These are phyloP conservation scores for Coccinonectria pachysandricola DNA, from an alignment of 2,329 filamentous ascomycete species.

Conservation along the genomic window DNA sequence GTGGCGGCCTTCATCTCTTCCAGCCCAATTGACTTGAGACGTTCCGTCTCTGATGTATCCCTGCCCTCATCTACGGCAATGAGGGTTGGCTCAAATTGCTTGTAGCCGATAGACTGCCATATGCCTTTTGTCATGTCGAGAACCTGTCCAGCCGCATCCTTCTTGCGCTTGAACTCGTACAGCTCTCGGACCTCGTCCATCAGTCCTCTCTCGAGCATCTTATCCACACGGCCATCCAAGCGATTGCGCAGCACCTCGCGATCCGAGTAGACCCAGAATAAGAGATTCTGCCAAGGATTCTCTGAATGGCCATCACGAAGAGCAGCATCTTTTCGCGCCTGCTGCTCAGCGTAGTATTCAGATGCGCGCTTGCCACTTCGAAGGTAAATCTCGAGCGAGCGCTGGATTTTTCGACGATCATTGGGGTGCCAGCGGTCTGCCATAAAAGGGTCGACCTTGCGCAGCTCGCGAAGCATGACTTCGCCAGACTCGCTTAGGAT, in stretches of 20 bases:
- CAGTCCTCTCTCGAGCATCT: constrained; percentile 59
- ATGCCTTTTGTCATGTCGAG: constrained; percentile 75
- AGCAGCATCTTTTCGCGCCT: constrained; percentile 25
- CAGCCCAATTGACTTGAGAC: constrained; percentile 48
- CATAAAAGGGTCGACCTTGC: constrained; percentile 79
- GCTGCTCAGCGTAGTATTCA: constrained; percentile 77
- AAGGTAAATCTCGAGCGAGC: constrained; percentile 83
- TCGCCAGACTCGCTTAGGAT: constrained; percentile 65
- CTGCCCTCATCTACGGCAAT: constrained; percentile 28
- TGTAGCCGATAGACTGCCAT: constrained; percentile 95
- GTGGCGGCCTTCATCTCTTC: constrained; percentile 75
- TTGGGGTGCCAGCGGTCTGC: constrained; percentile 90
- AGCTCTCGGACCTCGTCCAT: constrained; percentile 39
- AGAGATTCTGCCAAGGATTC: constrained; percentile 44
- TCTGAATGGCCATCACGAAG: constrained; percentile 12
- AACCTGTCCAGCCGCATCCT: constrained; percentile 32
- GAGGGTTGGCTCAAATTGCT: constrained; percentile 73
- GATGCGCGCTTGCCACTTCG: constrained; percentile 73
- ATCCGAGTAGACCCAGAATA: constrained; percentile 83
- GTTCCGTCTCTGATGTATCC: constrained; percentile 33
- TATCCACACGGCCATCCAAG: constrained; percentile 68
- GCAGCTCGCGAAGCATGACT: constrained; percentile 60
- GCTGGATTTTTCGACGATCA: constrained; percentile 77
- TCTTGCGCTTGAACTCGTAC: constrained; percentile 28
- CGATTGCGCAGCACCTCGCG: constrained; percentile 56